Evolutionary conservation across 257 asterid species (phyloP).

Genomic region (Solanum sparsipilum): DNA sequence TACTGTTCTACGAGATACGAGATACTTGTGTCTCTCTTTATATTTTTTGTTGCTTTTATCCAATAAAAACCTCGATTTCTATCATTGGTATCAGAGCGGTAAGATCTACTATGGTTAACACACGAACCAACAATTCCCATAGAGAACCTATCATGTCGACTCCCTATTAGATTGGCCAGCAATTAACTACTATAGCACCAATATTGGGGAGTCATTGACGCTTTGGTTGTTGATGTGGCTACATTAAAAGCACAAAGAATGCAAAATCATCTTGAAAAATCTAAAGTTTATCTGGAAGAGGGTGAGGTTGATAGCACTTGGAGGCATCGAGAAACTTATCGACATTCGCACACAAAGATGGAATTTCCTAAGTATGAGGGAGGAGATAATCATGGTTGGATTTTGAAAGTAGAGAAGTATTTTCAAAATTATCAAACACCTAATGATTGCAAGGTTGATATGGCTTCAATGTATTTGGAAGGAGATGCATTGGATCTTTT

Average conservation of each 20-base stretch:
- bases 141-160: background rate
- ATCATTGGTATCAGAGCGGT: background rate
- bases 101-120: background rate
- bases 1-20: no score
- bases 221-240: background rate
- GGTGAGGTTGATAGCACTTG: background rate
- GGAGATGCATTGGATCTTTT: background rate
- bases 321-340: background rate
- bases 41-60: background rate
- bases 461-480: background rate
- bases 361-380: background rate
- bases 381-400: background rate
- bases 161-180: background rate
- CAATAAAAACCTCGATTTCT: background rate
- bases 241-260: background rate
- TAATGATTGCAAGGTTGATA: background rate
- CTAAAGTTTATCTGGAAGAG: background rate
- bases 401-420: background rate
- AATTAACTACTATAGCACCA: background rate
- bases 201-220: background rate
- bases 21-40: no score
- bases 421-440: background rate
- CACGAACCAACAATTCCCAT: background rate
- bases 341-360: background rate
- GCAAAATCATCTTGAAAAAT: background rate